A percentile compares a stretch with the other conserved stretches of the same genome.
These are phyloP conservation scores for Gaertneriomyces semiglobifer DNA, from an alignment of 192 early-diverging fungal genomes.

Conservation along the genomic window DNA sequence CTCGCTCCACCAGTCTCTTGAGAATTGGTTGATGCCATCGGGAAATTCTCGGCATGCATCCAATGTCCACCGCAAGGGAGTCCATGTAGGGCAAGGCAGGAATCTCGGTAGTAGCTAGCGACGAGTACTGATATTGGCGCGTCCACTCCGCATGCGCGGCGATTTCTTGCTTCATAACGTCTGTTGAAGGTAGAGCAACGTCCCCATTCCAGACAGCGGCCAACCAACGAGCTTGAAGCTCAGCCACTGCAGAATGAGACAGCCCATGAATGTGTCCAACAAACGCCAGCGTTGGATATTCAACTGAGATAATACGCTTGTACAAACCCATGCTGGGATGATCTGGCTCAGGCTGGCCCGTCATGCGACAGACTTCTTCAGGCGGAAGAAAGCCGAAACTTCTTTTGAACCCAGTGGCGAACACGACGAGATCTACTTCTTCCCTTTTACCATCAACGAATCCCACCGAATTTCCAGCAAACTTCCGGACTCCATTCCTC, in stretches of 20 bases:
- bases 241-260: constrained; percentile 47
- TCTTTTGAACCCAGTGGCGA: constrained; percentile 59
- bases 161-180: constrained; percentile 10
- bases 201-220: constrained; percentile 38
- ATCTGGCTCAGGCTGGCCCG: constrained; percentile 28
- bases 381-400: constrained; percentile 47
- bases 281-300: constrained; percentile 54
- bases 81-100: constrained; percentile 25
- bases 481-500: not conserved
- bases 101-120: constrained; percentile 1
- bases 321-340: constrained; percentile 48
- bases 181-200: not conserved
- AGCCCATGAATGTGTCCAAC: constrained; percentile 54
- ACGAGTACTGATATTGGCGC: not conserved
- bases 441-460: constrained; percentile 57
- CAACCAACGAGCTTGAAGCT: constrained; percentile 54
- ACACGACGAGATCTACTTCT: constrained; percentile 55
- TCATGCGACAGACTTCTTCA: constrained; percentile 20
- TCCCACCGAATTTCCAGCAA: constrained; percentile 29
- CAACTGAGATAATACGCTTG: constrained; percentile 55
- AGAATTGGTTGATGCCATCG: constrained; percentile 7
- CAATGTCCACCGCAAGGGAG: constrained; percentile 14
- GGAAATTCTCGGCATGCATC: not conserved
- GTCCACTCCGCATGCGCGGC: constrained; percentile 5
- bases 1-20: constrained; percentile 8